These are phyloP conservation scores for Chenopodium suecicum DNA, from an alignment of 148 eudicot species.

Conservation along the genomic window DNA sequence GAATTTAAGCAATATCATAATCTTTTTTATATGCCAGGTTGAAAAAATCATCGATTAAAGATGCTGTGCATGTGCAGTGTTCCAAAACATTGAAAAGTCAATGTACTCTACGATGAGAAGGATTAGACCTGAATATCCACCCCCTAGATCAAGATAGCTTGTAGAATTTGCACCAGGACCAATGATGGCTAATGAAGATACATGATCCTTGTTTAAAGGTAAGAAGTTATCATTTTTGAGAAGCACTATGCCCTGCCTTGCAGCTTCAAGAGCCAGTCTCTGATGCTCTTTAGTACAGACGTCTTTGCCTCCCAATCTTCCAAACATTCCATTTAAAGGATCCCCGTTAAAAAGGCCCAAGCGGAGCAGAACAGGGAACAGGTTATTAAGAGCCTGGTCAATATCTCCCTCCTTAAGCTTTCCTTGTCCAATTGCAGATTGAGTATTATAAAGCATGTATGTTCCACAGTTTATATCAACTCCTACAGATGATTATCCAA, in stretches of 20 bases:
- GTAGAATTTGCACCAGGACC: slow-evolving; percentile 75
- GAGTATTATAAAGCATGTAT: slow-evolving; percentile 60
- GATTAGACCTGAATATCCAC: slow-evolving; percentile 74
- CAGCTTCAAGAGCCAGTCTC: slow-evolving; percentile 80
- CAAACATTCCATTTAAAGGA: slow-evolving; percentile 51
- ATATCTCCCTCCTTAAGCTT: slow-evolving; percentile 66
- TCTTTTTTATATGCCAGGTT: too few species aligned
- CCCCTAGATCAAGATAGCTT: slow-evolving; percentile 48
- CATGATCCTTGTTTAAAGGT: slow-evolving; percentile 53
- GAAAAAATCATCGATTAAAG: too few species aligned
- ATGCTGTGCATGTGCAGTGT: too few species aligned
- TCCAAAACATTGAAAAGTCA: not conserved
- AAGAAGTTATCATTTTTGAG: slow-evolving; percentile 70
- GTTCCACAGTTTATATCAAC: slow-evolving; percentile 93
- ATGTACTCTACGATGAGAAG: not conserved
- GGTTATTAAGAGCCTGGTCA: slow-evolving; percentile 75
- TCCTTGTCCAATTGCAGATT: slow-evolving; percentile 67
- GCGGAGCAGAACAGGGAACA: slow-evolving; percentile 70
- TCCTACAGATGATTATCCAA: slow-evolving; percentile 41
- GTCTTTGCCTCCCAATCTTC: slow-evolving; percentile 59
- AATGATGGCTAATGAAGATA: slow-evolving; percentile 69
- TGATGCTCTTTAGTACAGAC: slow-evolving; percentile 71
- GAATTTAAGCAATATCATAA: too few species aligned
- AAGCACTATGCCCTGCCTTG: slow-evolving; percentile 89
- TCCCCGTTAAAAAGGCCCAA: slow-evolving; percentile 82